Evolutionary conservation across 805 yeast species (phyloP).

Genomic region (Candida peoriensis): DNA sequence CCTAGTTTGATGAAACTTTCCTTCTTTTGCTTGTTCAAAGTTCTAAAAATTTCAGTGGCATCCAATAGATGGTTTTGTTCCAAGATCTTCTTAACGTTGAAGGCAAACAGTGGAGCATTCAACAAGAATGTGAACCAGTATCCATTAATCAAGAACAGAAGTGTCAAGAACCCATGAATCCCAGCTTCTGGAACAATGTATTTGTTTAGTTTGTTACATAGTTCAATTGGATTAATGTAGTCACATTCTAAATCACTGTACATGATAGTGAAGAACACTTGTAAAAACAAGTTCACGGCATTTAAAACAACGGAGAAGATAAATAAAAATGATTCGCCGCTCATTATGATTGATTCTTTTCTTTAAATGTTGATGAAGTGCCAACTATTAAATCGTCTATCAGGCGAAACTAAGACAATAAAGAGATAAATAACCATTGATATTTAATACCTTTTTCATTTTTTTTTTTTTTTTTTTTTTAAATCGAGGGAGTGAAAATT

Average conservation of each 20-base stretch:
- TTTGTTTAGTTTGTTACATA: conserved; percentile 88
- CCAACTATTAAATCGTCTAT: neutral
- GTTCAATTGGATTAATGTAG: conserved; percentile 94
- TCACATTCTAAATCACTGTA: conserved; percentile 94
- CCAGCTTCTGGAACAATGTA: conserved; percentile 88
- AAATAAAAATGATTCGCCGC: conserved; percentile 41
- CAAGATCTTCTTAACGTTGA: conserved; percentile 73
- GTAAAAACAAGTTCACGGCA: conserved; percentile 83
- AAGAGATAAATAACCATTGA: neutral
- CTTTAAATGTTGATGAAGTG: neutral
- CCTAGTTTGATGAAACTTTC: conserved; percentile 89
- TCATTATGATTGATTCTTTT: neutral
- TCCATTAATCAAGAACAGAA: conserved; percentile 75
- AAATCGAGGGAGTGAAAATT: too few species aligned
- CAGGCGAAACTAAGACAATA: neutral
- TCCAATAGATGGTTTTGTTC: conserved; percentile 83
- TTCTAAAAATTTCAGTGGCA: conserved; percentile 96
- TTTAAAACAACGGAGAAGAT: conserved; percentile 77
- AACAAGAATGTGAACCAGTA: conserved; percentile 87
- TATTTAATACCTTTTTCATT: neutral
- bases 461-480: conserved; percentile 3
- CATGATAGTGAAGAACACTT: conserved; percentile 93
- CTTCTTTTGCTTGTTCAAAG: conserved; percentile 86
- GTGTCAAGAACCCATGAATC: conserved; percentile 66
- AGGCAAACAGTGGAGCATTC: conserved; percentile 79